These are phyloP conservation scores for Paecilomyces sp. DNA, from an alignment of 2,329 filamentous ascomycete species.

Conservation along the genomic window DNA sequence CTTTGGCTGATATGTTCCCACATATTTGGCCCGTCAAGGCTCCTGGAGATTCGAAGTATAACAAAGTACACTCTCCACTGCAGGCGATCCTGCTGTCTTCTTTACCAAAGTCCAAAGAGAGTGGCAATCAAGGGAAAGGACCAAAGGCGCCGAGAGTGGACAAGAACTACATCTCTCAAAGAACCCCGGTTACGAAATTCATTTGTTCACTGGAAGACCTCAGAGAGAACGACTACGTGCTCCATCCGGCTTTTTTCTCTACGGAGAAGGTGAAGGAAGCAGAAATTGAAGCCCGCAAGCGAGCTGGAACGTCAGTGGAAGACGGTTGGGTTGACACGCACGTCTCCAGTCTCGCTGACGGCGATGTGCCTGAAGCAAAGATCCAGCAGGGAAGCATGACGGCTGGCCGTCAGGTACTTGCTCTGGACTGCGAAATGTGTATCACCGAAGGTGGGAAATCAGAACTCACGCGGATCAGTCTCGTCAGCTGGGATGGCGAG, in stretches of 20 bases:
- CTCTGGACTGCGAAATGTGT: slow-evolving; percentile 97
- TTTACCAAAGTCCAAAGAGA: slow-evolving; percentile 60
- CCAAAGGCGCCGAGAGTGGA: slow-evolving; percentile 57
- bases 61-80: slow-evolving; percentile 78
- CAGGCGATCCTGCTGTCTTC: slow-evolving; percentile 75
- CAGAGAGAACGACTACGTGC: slow-evolving; percentile 71
- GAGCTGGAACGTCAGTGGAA: slow-evolving; percentile 40
- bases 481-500: slow-evolving; percentile 78
- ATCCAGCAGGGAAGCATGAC: slow-evolving; percentile 78
- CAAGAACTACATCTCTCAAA: slow-evolving; percentile 63
- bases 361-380: slow-evolving; percentile 58
- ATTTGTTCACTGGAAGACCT: slow-evolving; percentile 67
- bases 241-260: slow-evolving; percentile 70
- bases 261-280: slow-evolving; percentile 49
- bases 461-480: slow-evolving; percentile 80
- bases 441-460: slow-evolving; percentile 72
- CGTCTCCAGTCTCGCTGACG: slow-evolving; percentile 61
- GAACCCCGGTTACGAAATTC: slow-evolving; percentile 76
- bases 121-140: slow-evolving; percentile 51
- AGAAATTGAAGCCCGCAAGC: slow-evolving; percentile 47
- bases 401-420: slow-evolving; percentile 68
- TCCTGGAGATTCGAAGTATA: slow-evolving; percentile 74
- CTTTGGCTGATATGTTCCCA: slow-evolving; percentile 74
- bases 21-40: slow-evolving; percentile 86
- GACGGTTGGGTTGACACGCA: slow-evolving; percentile 78